Evolutionary conservation across 2,329 filamentous ascomycete species (phyloP).

Genomic region (Harringtonia aguacate): DNA sequence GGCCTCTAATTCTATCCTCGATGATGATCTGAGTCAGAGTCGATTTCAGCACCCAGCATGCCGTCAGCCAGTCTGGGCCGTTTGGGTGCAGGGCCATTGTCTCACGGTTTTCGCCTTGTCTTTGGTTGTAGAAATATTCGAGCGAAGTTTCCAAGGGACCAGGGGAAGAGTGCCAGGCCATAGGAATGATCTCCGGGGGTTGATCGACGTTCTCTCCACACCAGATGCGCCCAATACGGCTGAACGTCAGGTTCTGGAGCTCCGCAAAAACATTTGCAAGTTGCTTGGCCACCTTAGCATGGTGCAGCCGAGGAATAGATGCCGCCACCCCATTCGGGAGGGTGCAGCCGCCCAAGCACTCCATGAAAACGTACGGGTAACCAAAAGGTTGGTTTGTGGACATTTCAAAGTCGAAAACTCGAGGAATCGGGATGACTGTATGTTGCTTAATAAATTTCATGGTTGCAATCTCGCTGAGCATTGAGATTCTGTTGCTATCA

Average conservation of each 20-base stretch:
- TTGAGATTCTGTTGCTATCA: neutral
- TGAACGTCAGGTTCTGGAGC: constrained; percentile 17
- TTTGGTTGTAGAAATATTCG: constrained; percentile 18
- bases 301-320: neutral
- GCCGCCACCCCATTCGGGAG: neutral
- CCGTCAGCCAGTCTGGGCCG: constrained; percentile 17
- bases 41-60: constrained; percentile 21
- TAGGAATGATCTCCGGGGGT: constrained; percentile 14
- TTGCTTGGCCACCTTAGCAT: constrained; percentile 3
- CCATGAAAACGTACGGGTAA: constrained; percentile 1
- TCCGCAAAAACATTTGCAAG: constrained; percentile 5
- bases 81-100: constrained; percentile 12
- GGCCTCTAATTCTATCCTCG: constrained; percentile 12
- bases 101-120: constrained; percentile 15
- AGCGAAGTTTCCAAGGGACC: constrained; percentile 17
- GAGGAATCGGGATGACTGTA: neutral
- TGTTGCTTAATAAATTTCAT: neutral
- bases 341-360: neutral
- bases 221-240: constrained; percentile 17
- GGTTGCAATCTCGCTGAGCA: constrained; percentile 1
- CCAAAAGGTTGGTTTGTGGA: neutral
- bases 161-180: constrained; percentile 5
- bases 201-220: constrained; percentile 15
- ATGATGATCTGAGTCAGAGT: constrained; percentile 15
- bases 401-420: constrained; percentile 1